These are phyloP conservation scores for Daldinia bambusicola DNA, from an alignment of 495 filamentous ascomycete species.

Conservation along the genomic window DNA sequence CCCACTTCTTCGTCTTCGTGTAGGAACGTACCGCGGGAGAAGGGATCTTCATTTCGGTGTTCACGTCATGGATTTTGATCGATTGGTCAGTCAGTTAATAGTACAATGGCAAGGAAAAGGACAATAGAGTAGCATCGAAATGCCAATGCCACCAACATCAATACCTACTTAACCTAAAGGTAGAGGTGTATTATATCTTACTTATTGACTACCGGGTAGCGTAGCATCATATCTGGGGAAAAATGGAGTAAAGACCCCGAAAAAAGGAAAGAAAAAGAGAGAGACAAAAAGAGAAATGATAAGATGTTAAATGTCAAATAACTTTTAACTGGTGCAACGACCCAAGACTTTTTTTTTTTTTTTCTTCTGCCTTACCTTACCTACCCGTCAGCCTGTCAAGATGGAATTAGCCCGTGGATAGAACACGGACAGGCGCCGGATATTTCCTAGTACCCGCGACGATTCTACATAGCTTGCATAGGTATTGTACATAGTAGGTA, in stretches of 20 bases:
- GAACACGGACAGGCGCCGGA: neutral
- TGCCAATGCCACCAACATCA: neutral
- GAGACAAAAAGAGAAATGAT: conserved; percentile 12
- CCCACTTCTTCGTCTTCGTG: too few species aligned
- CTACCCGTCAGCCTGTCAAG: neutral
- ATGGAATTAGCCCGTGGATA: conserved; percentile 14
- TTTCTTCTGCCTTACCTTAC: too few species aligned
- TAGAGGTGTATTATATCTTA: too few species aligned
- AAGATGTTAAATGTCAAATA: conserved; percentile 9
- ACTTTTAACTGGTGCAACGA: conserved; percentile 25
- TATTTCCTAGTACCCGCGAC: neutral
- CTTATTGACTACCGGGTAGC: too few species aligned
- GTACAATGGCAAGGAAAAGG: neutral
- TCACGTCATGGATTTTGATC: conserved; percentile 30
- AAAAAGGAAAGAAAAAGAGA: too few species aligned
- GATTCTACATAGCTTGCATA: neutral
- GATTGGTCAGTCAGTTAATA: conserved; percentile 19
- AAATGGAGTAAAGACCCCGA: conserved; percentile 10
- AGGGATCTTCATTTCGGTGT: conserved; percentile 31
- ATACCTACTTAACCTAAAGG: neutral
- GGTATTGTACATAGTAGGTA: too few species aligned
- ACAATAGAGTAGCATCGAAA: neutral
- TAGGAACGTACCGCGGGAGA: conserved; percentile 15
- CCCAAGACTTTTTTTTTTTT: conserved; percentile 10
- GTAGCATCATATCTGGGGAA: conserved; percentile 32